Base-by-base conservation (phyloP, 768 basidiomycete genomes). In the Tremella fuciformis region DNA sequence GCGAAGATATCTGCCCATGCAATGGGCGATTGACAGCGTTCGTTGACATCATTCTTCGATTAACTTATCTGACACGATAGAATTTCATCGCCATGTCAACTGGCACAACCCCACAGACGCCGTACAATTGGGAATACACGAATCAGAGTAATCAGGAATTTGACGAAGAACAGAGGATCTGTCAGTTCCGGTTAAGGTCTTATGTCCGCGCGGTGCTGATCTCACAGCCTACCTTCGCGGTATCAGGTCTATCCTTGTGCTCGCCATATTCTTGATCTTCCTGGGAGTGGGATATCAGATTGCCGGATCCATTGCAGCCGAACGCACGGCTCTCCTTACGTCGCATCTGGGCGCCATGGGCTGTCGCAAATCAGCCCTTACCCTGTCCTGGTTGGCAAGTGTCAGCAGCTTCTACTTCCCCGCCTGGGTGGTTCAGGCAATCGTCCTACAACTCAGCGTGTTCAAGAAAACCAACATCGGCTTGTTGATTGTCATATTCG, bases 341-440 rank as follows among this genome's bases (percentile, higher is more conserved):
- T 78, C 83, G 8, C 87, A 89, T 68, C 83, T 89, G 81, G 85
- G 86, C 68, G 87, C 83, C 2, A 89, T 90, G 88, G 88, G 88
- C 8, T 80, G 89, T 13, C 75, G 82, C 7, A 87, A 88, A 66
- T 83, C 83, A 0, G 86, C 88, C 13, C 81, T 87, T 38, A 82
- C 87, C 49, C 59, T 84, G 82, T 81, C 79, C 2, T 89, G 88
- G 88, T 85, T 88, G 66, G 19, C 84, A 40, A 84, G 84, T 62
- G 78, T 86, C 42, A 85, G 84, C 2, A 62, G 85, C 2, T 81
- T 82, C 0, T 89, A 89, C 69, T 81, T 90, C 22, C 88, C 88
- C 0, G 86, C 85, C 1, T 90, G 88, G 88, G 78, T 88, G 47
- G 80, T 85, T 44, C 83, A 88, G 19, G 78, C 83, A 16, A 66